These are phyloP conservation scores for Trichoderma afroharzianum DNA, from an alignment of 2,329 filamentous ascomycete genomes.

Conservation along the genomic window DNA sequence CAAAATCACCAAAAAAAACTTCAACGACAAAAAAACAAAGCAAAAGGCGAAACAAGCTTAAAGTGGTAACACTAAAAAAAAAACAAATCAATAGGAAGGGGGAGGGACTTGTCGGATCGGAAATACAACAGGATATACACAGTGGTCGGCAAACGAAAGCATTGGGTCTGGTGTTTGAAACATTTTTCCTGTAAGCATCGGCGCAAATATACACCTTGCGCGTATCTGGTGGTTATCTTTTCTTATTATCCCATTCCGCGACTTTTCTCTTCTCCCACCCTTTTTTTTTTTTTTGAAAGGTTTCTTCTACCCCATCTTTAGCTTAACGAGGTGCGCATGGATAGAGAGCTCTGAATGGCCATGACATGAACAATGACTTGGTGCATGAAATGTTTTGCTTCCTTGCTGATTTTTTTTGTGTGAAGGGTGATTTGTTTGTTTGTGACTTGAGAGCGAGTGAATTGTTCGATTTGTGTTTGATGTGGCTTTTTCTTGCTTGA, in stretches of 20 bases:
- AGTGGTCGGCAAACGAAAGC: slow-evolving; percentile 15
- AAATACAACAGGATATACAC: slow-evolving; percentile 22
- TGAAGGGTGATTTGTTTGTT: neutral
- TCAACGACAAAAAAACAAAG: neutral
- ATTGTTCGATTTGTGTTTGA: neutral
- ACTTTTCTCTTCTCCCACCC: neutral
- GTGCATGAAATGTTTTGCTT: neutral
- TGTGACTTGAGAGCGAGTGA: neutral
- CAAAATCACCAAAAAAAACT: neutral
- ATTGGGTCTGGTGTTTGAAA: slow-evolving; percentile 17
- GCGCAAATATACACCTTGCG: slow-evolving; percentile 17
- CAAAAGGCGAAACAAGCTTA: neutral
- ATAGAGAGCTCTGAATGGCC: slow-evolving; percentile 22
- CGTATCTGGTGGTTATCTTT: slow-evolving; percentile 4
- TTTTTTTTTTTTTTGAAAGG: neutral
- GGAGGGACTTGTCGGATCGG: neutral
- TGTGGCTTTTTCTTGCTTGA: neutral
- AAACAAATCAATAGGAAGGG: neutral
- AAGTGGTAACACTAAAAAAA: neutral
- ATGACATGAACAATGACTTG: slow-evolving; percentile 19
- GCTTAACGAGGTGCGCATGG: slow-evolving; percentile 25
- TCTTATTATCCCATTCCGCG: neutral
- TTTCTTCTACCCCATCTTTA: slow-evolving; percentile 18
- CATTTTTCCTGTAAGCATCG: slow-evolving; percentile 19
- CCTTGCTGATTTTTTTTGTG: neutral